These are phyloP conservation scores for Suillus bovinus DNA, from an alignment of 768 basidiomycete species.

Conservation along the genomic window DNA sequence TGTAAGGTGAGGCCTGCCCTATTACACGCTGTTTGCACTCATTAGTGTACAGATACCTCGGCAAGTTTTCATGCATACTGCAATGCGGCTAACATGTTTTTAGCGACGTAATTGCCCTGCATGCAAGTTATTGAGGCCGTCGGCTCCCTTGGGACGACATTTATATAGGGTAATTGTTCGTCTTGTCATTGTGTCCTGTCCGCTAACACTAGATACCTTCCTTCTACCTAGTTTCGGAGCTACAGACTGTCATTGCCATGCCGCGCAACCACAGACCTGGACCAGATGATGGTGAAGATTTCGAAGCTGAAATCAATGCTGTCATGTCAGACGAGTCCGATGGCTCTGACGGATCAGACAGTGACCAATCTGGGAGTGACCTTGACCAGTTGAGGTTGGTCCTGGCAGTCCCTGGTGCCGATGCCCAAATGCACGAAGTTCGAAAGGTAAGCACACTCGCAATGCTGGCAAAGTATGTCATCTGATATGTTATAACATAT, in stretches of 20 bases:
- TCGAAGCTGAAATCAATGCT: background rate
- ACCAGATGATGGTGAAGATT: background rate
- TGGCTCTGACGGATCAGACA: constrained; percentile 2
- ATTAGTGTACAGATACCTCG: background rate
- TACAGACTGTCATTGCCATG: background rate
- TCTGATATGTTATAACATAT: background rate
- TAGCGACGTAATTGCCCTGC: background rate
- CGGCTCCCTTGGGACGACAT: background rate
- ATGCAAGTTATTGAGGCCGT: background rate
- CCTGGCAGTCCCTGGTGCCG: constrained; percentile 3
- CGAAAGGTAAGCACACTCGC: constrained; percentile 3
- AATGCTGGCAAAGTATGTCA: background rate
- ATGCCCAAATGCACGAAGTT: background rate
- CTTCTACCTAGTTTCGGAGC: background rate
- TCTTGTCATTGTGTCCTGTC: background rate
- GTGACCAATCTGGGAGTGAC: background rate
- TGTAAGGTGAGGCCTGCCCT: background rate
- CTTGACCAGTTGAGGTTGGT: constrained; percentile 4
- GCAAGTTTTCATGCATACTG: background rate
- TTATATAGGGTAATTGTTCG: background rate
- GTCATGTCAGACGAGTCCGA: background rate
- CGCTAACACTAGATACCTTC: background rate
- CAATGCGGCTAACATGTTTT: background rate
- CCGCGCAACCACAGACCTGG: background rate
- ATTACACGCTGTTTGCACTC: background rate